These are phyloP conservation scores for Apiospora saccharicola DNA, from an alignment of 2,329 filamentous ascomycete genomes.

Conservation along the genomic window DNA sequence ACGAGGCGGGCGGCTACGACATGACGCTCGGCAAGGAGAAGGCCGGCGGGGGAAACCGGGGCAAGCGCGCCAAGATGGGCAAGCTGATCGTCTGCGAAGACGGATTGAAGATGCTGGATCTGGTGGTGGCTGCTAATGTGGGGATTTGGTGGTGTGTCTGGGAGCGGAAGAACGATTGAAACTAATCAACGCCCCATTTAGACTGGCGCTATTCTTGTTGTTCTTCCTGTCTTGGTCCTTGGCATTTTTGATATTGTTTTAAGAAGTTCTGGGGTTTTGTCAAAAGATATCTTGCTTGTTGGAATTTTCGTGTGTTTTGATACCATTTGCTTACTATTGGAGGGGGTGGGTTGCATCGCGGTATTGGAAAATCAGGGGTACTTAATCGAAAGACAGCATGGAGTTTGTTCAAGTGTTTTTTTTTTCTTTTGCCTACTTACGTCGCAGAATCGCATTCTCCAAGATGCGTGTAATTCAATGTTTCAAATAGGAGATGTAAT, in stretches of 20 bases:
- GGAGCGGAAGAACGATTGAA: conserved; percentile 55
- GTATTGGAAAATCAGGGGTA: neutral
- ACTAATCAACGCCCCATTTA: neutral
- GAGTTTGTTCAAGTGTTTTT: neutral
- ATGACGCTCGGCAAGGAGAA: conserved; percentile 80
- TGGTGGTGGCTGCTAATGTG: conserved; percentile 90
- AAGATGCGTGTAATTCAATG: neutral
- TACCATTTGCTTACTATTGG: conserved; percentile 7
- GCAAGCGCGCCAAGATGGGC: conserved; percentile 89
- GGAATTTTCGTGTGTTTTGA: neutral
- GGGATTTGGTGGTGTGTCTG: conserved; percentile 94
- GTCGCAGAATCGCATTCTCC: neutral
- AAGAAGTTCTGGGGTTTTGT: neutral
- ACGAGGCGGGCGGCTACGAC: conserved; percentile 58
- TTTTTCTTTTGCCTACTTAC: too few species aligned
- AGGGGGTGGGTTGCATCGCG: neutral
- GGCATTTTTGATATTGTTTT: neutral
- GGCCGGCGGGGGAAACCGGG: conserved; percentile 85
- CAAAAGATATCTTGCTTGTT: neutral
- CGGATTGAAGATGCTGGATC: conserved; percentile 93
- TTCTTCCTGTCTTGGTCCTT: neutral
- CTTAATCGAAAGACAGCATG: neutral
- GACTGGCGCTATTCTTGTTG: neutral
- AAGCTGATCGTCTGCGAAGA: conserved; percentile 91
- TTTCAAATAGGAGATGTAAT: neutral